Conservation (phyloP, 2,329 filamentous ascomycete genomes). For the Botrytis elliptica region DNA sequence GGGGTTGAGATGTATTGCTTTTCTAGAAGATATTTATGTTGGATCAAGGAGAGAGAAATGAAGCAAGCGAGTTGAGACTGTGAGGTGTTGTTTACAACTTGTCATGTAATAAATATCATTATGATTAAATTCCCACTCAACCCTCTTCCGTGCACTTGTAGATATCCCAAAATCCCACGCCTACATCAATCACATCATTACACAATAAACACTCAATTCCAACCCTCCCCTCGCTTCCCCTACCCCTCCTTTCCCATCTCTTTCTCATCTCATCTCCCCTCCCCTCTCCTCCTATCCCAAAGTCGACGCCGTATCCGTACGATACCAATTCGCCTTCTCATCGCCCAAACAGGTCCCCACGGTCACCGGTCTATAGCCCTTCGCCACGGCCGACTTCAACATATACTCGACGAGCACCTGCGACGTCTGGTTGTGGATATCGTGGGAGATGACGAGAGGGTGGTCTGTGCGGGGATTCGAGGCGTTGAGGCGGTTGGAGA, state of each 20-base stretch:
- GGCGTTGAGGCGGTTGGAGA: constrained; percentile 23
- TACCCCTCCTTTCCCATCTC: neutral
- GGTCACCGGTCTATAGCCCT: constrained; percentile 43
- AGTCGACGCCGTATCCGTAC: constrained; percentile 23
- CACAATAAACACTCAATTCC: neutral
- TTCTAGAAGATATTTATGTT: neutral
- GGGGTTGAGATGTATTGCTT: neutral
- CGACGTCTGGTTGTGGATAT: constrained; percentile 40
- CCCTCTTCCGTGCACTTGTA: neutral
- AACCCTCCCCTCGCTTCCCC: neutral
- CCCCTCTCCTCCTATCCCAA: neutral
- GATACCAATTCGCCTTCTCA: constrained; percentile 43
- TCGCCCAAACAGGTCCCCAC: constrained; percentile 48
- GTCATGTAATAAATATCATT: neutral
- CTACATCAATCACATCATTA: neutral
- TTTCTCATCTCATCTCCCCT: neutral
- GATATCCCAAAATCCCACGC: neutral
- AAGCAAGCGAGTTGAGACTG: neutral
- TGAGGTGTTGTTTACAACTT: neutral
- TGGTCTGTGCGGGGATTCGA: constrained; percentile 26
- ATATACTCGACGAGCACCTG: constrained; percentile 36
- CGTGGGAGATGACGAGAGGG: constrained; percentile 45
- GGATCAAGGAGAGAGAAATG: neutral
- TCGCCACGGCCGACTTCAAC: constrained; percentile 35
- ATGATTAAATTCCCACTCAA: neutral